These are phyloP conservation scores for Sordaria brevicollis DNA, from an alignment of 495 filamentous ascomycete genomes.

Conservation along the genomic window DNA sequence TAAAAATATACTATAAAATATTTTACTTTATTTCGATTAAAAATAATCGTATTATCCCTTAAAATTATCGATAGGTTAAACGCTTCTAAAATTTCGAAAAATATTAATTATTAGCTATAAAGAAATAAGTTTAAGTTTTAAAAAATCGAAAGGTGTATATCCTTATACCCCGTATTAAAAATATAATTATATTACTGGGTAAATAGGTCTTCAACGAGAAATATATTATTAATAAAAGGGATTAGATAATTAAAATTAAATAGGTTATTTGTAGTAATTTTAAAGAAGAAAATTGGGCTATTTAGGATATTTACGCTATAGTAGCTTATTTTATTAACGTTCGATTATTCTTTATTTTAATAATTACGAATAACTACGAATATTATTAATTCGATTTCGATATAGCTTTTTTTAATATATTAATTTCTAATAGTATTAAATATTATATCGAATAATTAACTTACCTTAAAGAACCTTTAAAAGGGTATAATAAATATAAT, in stretches of 20 bases:
- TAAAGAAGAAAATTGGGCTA: background rate
- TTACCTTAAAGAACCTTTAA: background rate
- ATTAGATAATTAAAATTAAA: background rate
- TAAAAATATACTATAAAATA: background rate
- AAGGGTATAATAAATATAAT: background rate
- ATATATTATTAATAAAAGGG: background rate
- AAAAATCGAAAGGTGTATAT: background rate
- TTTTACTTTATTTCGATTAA: too few species aligned
- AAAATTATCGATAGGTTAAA: slow-evolving; percentile 16
- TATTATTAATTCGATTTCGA: background rate
- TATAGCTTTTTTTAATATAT: background rate
- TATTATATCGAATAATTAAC: background rate
- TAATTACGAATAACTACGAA: background rate
- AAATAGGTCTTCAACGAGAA: slow-evolving; percentile 3
- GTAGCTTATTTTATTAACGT: background rate
- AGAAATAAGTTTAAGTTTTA: background rate
- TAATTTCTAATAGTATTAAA: background rate
- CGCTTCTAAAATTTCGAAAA: too few species aligned
- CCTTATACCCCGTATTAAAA: background rate
- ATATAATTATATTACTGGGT: background rate
- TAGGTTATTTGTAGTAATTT: too few species aligned
- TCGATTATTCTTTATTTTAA: background rate
- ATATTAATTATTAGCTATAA: background rate
- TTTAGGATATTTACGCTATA: background rate
- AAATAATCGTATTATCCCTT: background rate